Evolutionary conservation across 2,329 filamentous ascomycete genomes (phyloP).

Genomic region (Trichophyton rubrum): DNA sequence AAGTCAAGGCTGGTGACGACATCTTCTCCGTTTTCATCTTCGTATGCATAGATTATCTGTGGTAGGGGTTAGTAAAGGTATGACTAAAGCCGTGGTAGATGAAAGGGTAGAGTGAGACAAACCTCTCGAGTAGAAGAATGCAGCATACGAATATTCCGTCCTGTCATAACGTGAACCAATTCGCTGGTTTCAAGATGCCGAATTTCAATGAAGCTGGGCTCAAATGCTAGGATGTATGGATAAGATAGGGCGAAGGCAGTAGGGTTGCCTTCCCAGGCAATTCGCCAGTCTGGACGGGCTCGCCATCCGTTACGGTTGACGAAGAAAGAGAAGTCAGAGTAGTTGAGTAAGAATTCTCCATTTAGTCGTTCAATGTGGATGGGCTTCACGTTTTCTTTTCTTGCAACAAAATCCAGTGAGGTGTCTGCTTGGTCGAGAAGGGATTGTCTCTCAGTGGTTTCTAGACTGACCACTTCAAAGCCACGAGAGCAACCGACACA

Average conservation of each 20-base stretch:
- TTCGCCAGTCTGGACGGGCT: conserved; percentile 88
- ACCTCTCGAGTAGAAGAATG: conserved; percentile 97
- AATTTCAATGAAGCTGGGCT: conserved; percentile 94
- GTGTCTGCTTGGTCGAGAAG: conserved; percentile 95
- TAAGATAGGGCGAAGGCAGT: conserved; percentile 88
- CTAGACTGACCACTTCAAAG: conserved; percentile 91
- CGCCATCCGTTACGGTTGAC: conserved; percentile 98
- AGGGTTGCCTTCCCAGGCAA: conserved; percentile 92
- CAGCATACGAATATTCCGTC: conserved; percentile 93
- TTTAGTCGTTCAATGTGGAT: conserved; percentile 96
- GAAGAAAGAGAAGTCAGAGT: conserved; percentile 98
- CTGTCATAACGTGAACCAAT: conserved; percentile 84
- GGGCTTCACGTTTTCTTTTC: conserved; percentile 84
- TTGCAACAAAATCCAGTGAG: conserved; percentile 88
- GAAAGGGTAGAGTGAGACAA: conserved; percentile 23
- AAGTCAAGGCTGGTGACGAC: conserved; percentile 93
- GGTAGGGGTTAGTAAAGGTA: neutral
- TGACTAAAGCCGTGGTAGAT: neutral
- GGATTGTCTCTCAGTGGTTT: conserved; percentile 96
- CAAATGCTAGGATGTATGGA: conserved; percentile 93
- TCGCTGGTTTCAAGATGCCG: conserved; percentile 88
- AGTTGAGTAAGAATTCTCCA: conserved; percentile 94
- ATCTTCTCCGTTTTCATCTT: conserved; percentile 88
- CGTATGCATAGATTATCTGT: conserved; percentile 93
- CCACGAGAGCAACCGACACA: conserved; percentile 92